These are phyloP conservation scores for Puccinellia tenuiflora DNA, from an alignment of 176 grass and related monocot species.

Conservation along the genomic window DNA sequence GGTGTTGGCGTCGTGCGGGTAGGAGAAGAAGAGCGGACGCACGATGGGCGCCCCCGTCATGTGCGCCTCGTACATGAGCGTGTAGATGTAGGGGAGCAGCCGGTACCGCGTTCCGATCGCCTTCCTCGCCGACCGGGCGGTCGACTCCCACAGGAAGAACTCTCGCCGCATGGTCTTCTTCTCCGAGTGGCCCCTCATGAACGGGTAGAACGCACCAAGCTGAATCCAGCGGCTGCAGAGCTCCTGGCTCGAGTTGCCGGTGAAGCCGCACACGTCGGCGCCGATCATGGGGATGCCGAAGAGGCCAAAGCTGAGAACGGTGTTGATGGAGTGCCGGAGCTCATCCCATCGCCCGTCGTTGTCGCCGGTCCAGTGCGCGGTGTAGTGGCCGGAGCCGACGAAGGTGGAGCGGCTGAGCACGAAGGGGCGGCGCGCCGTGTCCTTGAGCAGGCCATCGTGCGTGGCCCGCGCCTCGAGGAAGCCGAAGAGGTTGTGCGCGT, in stretches of 20 bases:
- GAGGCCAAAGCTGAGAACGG: conserved; percentile 66
- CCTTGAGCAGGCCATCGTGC: conserved; percentile 33
- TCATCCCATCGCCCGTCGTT: conserved; percentile 58
- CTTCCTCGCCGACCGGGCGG: conserved; percentile 51
- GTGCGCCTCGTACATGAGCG: conserved; percentile 76
- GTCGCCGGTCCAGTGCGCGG: conserved; percentile 86
- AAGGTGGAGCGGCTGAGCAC: conserved; percentile 78
- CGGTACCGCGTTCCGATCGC: conserved; percentile 63
- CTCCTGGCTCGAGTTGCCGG: conserved; percentile 65
- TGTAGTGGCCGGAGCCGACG: conserved; percentile 62
- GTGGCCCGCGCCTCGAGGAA: conserved; percentile 71
- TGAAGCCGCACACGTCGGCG: conserved; percentile 84
- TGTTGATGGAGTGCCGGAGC: conserved; percentile 60
- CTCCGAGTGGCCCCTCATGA: conserved; percentile 66
- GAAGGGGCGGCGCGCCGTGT: conserved; percentile 68
- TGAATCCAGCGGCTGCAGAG: conserved; percentile 90
- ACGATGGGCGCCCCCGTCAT: conserved; percentile 53
- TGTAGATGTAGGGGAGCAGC: conserved; percentile 70
- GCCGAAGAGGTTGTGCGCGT: conserved; percentile 80
- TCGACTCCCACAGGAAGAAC: conserved; percentile 73
- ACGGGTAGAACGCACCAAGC: conserved; percentile 94
- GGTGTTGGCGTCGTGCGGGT: conserved; percentile 42
- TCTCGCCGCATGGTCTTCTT: conserved; percentile 46
- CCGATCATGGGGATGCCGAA: conserved; percentile 89
- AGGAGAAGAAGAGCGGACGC: conserved; percentile 85